Conservation (phyloP, 2,329 filamentous ascomycete genomes). For the Fusarium newnesense region DNA sequence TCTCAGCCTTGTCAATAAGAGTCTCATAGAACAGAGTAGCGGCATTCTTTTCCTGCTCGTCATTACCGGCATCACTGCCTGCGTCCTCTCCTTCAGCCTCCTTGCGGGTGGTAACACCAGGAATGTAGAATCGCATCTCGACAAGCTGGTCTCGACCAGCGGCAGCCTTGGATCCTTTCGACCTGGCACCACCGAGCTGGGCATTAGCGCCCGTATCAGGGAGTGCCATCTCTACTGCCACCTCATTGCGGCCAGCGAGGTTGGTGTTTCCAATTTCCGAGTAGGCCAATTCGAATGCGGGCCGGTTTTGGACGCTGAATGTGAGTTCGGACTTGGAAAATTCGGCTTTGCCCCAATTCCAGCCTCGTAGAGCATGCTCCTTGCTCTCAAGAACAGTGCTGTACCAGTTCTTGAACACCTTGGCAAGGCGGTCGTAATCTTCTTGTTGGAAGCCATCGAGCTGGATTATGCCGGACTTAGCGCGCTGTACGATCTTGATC, state of each 20-base stretch:
- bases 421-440: slow-evolving; percentile 90
- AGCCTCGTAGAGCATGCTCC: slow-evolving; percentile 93
- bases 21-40: slow-evolving; percentile 98
- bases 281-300: slow-evolving; percentile 96
- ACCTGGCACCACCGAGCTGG: slow-evolving; percentile 76
- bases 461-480: slow-evolving; percentile 84
- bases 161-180: slow-evolving; percentile 87
- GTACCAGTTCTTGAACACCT: slow-evolving; percentile 98
- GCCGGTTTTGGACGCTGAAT: slow-evolving; percentile 97
- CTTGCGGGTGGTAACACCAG: slow-evolving; percentile 85
- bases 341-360: slow-evolving; percentile 99
- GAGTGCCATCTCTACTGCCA: slow-evolving; percentile 91
- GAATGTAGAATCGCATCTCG: slow-evolving; percentile 99
- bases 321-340: slow-evolving; percentile 94
- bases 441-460: slow-evolving; percentile 95
- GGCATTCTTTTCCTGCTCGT: slow-evolving; percentile 85
- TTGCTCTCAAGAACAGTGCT: slow-evolving; percentile 90
- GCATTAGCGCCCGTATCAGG: slow-evolving; percentile 80
- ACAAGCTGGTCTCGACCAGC: slow-evolving; percentile 92
- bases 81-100: slow-evolving; percentile 76
- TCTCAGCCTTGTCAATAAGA: slow-evolving; percentile 97
- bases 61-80: slow-evolving; percentile 62
- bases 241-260: slow-evolving; percentile 95
- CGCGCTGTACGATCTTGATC: slow-evolving; percentile 85
- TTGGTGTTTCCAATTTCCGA: slow-evolving; percentile 98